Base-by-base conservation (phyloP, 139 green algal species). In the Coccomyxa sp. region DNA sequence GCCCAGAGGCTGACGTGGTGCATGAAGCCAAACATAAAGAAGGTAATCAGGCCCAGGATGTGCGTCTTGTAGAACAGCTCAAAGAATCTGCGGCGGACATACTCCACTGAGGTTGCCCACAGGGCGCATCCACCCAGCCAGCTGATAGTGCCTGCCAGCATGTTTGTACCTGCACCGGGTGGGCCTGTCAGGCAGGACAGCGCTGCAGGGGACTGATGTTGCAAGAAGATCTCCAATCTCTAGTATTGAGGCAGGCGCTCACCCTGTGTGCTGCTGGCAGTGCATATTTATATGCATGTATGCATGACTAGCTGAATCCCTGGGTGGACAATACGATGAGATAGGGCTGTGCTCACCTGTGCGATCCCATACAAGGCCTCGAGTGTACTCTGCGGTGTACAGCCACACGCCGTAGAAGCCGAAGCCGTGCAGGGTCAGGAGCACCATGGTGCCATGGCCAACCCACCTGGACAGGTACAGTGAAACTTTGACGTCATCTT, bases 11-110 rank as follows among this genome's bases (percentile, higher is more conserved):
- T 37, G 31, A 78, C 69, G 75, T 81, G 77, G 54, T 84, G 80
- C 27, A 81, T 70, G 39, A 75, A 70, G 41, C 33, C 68, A 35
- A 83, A 81, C 24, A 79, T 18, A 4, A 84, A 54, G 75, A 78
- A 84, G 31, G 70, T 70, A 38, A 84, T 44, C 50, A 81, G 81
- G 54, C 80, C 75, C 37, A 81, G 14, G 73, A 84, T 84, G 80
- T 84, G 80, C 29, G 7, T 70, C 2, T 34, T n/a, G 50, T 81
- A 81, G 54, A 84, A 84, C 7, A 84, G 18, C 70, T 74, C 35
- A 34, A 74, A 74, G 70, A 50, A 74, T 9, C n/a, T 74, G 33
- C 70, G 33, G 70, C 70, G 70, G 14, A 74, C 70, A 31, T 34
- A 74, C 1, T 40, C 35, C 38, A 69, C 8, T 64, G 69, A 39